Percentiles rank a stretch among this genome's conserved stretches.
These are phyloP conservation scores for Geotrichum australiense DNA, from an alignment of 1,139 yeast species.

Conservation along the genomic window DNA sequence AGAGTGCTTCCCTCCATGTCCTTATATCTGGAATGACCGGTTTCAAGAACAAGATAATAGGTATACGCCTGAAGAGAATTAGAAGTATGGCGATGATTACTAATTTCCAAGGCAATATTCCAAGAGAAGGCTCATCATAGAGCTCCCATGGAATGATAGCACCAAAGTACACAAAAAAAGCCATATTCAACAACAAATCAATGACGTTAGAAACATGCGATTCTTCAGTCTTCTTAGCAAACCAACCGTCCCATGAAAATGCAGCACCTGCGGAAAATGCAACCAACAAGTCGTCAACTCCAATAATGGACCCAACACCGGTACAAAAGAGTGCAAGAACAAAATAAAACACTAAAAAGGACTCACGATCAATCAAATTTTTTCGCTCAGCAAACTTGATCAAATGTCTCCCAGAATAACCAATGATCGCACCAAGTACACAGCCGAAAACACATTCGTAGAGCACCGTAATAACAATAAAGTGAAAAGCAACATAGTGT, in stretches of 20 bases:
- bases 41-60: constrained; percentile 73
- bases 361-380: constrained; percentile 82
- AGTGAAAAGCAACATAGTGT: constrained; percentile 68
- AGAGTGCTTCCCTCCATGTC: constrained; percentile 91
- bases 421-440: constrained; percentile 66
- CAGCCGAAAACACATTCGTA: constrained; percentile 89
- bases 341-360: constrained; percentile 84
- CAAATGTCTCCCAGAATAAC: constrained; percentile 65
- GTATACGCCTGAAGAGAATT: constrained; percentile 76
- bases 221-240: constrained; percentile 79
- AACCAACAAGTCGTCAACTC: constrained; percentile 86
- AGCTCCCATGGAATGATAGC: constrained; percentile 90
- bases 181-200: constrained; percentile 63
- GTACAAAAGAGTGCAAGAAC: constrained; percentile 83
- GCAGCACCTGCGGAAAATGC: constrained; percentile 96
- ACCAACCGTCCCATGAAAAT: constrained; percentile 96
- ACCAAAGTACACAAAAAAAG: constrained; percentile 90
- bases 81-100: constrained; percentile 76
- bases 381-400: constrained; percentile 72
- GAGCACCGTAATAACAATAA: constrained; percentile 72
- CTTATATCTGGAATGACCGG: constrained; percentile 86
- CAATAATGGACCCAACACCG: constrained; percentile 87
- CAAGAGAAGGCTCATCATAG: constrained; percentile 60
- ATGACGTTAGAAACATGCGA: constrained; percentile 90
- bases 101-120: constrained; percentile 78